Evolutionary conservation across 257 asterid species (phyloP).

Genomic region (Ilex aquifolium): DNA sequence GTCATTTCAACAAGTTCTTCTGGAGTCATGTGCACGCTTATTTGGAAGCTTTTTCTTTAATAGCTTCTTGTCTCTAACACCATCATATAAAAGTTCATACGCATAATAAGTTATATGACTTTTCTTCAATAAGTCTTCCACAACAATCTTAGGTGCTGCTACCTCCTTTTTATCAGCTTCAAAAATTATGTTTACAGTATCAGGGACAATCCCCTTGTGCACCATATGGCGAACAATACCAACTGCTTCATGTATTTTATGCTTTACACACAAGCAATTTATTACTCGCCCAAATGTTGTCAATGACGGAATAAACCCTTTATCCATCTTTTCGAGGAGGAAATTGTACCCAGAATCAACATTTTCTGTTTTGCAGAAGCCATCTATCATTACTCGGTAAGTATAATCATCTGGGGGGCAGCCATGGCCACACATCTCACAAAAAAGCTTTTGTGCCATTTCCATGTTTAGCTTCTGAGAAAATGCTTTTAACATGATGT

Average conservation of each 20-base stretch:
- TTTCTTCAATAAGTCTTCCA: constrained; percentile 74
- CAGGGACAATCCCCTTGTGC: constrained; percentile 58
- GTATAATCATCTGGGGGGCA: constrained; percentile 61
- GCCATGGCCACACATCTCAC: constrained; percentile 45
- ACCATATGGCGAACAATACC: constrained; percentile 65
- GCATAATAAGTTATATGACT: constrained; percentile 62
- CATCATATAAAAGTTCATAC: constrained; percentile 69
- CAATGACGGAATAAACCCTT: constrained; percentile 55
- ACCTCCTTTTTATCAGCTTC: constrained; percentile 64
- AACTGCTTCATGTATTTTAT: constrained; percentile 64
- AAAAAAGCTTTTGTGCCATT: constrained; percentile 46
- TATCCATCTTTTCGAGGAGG: constrained; percentile 45
- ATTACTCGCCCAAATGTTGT: constrained; percentile 69
- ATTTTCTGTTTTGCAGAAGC: constrained; percentile 72
- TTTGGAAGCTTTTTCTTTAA: constrained; percentile 32
- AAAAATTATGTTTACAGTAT: constrained; percentile 56
- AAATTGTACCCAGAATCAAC: constrained; percentile 47
- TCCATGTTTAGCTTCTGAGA: constrained; percentile 55
- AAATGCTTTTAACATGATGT: constrained; percentile 64
- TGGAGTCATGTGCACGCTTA: constrained; percentile 14
- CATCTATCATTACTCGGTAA: constrained; percentile 71
- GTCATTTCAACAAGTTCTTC: constrained; percentile 5
- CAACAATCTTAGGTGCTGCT: constrained; percentile 86
- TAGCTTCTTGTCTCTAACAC: constrained; percentile 64
- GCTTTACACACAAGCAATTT: constrained; percentile 66